These are phyloP conservation scores for Mycocentrospora acerina DNA, from an alignment of 2,329 filamentous ascomycete genomes.

Conservation along the genomic window DNA sequence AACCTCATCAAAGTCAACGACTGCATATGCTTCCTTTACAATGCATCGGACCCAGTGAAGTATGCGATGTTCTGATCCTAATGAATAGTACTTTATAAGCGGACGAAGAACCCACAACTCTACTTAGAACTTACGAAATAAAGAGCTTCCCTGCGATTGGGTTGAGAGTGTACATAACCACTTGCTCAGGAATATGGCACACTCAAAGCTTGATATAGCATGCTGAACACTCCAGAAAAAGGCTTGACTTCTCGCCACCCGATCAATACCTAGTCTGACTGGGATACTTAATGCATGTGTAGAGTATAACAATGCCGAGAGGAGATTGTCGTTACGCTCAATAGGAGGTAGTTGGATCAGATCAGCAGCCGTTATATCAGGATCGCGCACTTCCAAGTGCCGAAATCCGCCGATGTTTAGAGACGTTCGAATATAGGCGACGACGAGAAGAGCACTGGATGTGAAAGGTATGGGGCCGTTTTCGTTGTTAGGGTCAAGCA, in stretches of 20 bases:
- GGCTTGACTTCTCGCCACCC: conserved; percentile 57
- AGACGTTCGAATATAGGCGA: conserved; percentile 52
- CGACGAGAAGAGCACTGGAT: conserved; percentile 49
- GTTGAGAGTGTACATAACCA: conserved; percentile 43
- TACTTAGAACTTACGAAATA: conserved; percentile 15
- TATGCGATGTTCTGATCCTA: conserved; percentile 46
- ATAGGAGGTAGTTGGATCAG: conserved; percentile 44
- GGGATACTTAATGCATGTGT: conserved; percentile 59
- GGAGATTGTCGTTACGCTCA: conserved; percentile 51
- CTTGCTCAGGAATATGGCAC: conserved; percentile 56
- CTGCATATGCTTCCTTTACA: conserved; percentile 47
- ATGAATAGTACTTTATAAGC: no score
- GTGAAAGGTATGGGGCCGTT: conserved; percentile 44
- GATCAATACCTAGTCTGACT: conserved; percentile 56
- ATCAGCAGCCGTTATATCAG: conserved; percentile 43
- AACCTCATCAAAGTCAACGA: conserved; percentile 36
- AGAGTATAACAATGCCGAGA: conserved; percentile 55
- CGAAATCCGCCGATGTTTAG: conserved; percentile 50
- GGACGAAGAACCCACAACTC: no score
- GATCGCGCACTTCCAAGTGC: conserved; percentile 48
- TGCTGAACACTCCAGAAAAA: conserved; percentile 62
- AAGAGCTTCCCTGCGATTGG: conserved; percentile 12
- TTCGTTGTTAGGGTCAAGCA: conserved; percentile 39
- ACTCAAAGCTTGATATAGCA: conserved; percentile 57
- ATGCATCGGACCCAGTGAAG: conserved; percentile 52